Evolutionary conservation across 257 asterid genomes (phyloP), one percentile per base, ranked within the genome.

Genomic region (Ajuga chamaepitys): DNA sequence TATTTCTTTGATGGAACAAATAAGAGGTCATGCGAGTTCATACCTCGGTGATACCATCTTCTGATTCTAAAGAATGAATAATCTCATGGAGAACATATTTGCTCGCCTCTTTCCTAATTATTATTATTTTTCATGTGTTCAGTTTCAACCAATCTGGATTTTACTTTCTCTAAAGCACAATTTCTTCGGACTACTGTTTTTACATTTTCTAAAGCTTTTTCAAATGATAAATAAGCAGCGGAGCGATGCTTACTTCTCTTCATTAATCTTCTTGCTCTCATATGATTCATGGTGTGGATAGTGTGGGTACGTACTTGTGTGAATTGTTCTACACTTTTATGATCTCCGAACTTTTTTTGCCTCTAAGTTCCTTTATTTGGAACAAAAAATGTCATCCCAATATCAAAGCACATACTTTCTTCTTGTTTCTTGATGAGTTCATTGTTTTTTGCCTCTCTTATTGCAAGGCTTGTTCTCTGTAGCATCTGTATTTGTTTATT

Each of bases 281-380:
- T 37, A 34, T 6, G 61, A 48, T 58, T 41, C 10, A 4, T 21
- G 44, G 42, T 57, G 32, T 66, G 32, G 24, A 32, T 22, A 12
- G 38, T 74, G 14, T 22, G 21, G 12, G 13, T 16, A 13, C 40
- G 50, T 58, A 30, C 32, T 52, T 51, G 18, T 32, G 40, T 42
- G 22, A 12, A 38, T 66, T 32, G 6, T 20, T 34, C 38, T 41
- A 44, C 35, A 28, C 44, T 40, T 45, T 22, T 16, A n/a, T n/a
- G n/a, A n/a, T 51, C 60, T 62, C 44, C 45, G 10, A 21, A 35
- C 61, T 64, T 52, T 18, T 25, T 48, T 68, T 63, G n/a, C 50
- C 57, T 74, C 38, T 25, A 28, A 46, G 28, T 34, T 55, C 25
- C 37, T 10, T 38, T 47, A 28, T 56, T 62, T 24, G 18, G 66